Evolutionary conservation across 2,329 filamentous ascomycete species (phyloP).

Genomic region (Neoarthrinium moseri): DNA sequence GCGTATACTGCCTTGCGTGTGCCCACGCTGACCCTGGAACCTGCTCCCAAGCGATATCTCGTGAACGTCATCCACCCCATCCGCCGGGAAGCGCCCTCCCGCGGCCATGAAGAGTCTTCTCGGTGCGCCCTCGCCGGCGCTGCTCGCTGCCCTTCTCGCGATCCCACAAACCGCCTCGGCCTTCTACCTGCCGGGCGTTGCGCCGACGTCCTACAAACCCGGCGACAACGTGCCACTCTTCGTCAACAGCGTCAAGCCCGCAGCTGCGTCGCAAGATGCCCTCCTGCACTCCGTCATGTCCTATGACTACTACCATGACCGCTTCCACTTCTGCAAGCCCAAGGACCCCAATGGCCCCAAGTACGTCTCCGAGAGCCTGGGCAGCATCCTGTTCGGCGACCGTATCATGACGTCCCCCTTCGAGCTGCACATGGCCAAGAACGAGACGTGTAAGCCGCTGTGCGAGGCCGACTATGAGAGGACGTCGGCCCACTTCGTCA

Average conservation of each 20-base stretch:
- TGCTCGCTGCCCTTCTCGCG: conserved; percentile 46
- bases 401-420: conserved; percentile 97
- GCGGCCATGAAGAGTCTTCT: conserved; percentile 43
- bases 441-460: conserved; percentile 82
- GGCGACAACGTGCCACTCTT: conserved; percentile 81
- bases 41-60: too few relatives aligned
- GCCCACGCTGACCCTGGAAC: too few relatives aligned
- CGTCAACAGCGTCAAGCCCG: conserved; percentile 90
- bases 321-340: conserved; percentile 86
- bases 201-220: conserved; percentile 84
- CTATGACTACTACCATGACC: conserved; percentile 91
- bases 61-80: too few relatives aligned
- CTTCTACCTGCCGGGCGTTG: conserved; percentile 96
- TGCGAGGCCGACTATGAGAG: conserved; percentile 67
- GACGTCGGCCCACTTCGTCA: conserved; percentile 74
- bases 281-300: conserved; percentile 90
- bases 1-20: too few relatives aligned
- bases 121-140: conserved; percentile 45
- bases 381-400: conserved; percentile 96
- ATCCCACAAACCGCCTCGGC: conserved; percentile 60
- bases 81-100: too few relatives aligned
- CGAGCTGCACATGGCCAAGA: conserved; percentile 79
- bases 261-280: conserved; percentile 72
- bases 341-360: conserved; percentile 62
- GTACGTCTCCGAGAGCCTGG: conserved; percentile 82